These are phyloP conservation scores for Malus asiatica DNA, from an alignment of 306 rosid genomes.

Conservation along the genomic window DNA sequence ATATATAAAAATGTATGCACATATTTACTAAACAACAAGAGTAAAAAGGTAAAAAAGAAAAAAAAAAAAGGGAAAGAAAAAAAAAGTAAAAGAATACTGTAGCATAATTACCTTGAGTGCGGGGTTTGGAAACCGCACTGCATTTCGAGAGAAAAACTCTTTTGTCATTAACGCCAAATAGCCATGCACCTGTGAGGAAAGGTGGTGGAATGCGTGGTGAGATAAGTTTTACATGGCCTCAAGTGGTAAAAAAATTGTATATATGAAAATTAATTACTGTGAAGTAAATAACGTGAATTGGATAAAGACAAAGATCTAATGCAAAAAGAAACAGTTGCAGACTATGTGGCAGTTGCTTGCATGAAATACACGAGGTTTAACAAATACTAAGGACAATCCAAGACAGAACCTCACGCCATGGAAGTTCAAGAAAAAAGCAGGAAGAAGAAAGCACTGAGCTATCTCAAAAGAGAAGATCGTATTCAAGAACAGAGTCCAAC, in stretches of 20 bases:
- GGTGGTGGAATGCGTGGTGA: background rate
- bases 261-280: background rate
- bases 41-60: background rate
- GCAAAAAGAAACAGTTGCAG: background rate
- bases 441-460: background rate
- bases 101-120: constrained; percentile 43
- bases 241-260: background rate
- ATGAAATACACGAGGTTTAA: background rate
- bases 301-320: background rate
- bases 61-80: background rate
- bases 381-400: background rate
- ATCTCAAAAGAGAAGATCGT: background rate
- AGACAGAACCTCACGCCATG: background rate
- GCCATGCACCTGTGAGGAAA: constrained; percentile 33
- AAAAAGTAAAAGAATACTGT: background rate
- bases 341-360: background rate
- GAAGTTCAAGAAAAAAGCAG: background rate
- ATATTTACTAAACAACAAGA: background rate
- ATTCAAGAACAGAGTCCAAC: background rate
- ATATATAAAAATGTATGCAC: background rate
- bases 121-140: constrained; percentile 61
- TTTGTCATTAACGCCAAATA: constrained; percentile 37
- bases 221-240: no score
- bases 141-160: constrained; percentile 33
- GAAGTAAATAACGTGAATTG: background rate